Conservation (phyloP, 2,329 filamentous ascomycete genomes). For the Coniochaeta hoffmannii region DNA sequence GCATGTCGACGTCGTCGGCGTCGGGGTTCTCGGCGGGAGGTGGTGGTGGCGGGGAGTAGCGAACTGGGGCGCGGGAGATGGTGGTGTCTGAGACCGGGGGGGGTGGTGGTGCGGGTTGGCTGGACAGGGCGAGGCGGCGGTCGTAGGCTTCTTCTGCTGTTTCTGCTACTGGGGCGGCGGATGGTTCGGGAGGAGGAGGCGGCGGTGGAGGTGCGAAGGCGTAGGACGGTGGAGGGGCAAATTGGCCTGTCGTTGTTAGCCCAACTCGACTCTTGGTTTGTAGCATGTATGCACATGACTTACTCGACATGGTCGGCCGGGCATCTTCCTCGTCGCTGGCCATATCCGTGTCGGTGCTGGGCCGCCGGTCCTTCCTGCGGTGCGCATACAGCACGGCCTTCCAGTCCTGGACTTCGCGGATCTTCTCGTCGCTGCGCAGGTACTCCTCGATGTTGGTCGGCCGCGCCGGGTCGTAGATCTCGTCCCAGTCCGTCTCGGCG, state of each 20-base stretch:
- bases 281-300: slow-evolving; percentile 7
- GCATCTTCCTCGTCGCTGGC: slow-evolving; percentile 25
- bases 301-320: slow-evolving; percentile 25
- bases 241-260: slow-evolving; percentile 38
- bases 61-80: slow-evolving; percentile 20
- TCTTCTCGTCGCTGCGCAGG: slow-evolving; percentile 73
- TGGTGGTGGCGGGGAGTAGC: slow-evolving; percentile 26
- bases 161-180: slow-evolving; percentile 44
- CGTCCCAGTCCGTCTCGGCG: slow-evolving; percentile 75
- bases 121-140: slow-evolving; percentile 51
- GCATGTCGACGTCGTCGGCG: slow-evolving; percentile 51
- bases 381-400: slow-evolving; percentile 73
- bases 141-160: slow-evolving; percentile 65
- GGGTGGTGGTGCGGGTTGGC: slow-evolving; percentile 28
- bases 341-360: slow-evolving; percentile 40
- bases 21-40: slow-evolving; percentile 23
- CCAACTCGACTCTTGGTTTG: neutral
- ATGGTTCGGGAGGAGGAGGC: slow-evolving; percentile 36
- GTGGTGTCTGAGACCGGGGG: slow-evolving; percentile 23
- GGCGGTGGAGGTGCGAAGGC: slow-evolving; percentile 50
- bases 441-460: slow-evolving; percentile 85
- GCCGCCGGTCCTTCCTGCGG: slow-evolving; percentile 36
- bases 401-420: slow-evolving; percentile 76
- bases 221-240: slow-evolving; percentile 51
- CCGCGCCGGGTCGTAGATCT: slow-evolving; percentile 76